A percentile compares a stretch with the other conserved stretches of the same genome.
These are phyloP conservation scores for Beauveria sp. DNA, from an alignment of 2,329 filamentous ascomycete genomes.

Conservation along the genomic window DNA sequence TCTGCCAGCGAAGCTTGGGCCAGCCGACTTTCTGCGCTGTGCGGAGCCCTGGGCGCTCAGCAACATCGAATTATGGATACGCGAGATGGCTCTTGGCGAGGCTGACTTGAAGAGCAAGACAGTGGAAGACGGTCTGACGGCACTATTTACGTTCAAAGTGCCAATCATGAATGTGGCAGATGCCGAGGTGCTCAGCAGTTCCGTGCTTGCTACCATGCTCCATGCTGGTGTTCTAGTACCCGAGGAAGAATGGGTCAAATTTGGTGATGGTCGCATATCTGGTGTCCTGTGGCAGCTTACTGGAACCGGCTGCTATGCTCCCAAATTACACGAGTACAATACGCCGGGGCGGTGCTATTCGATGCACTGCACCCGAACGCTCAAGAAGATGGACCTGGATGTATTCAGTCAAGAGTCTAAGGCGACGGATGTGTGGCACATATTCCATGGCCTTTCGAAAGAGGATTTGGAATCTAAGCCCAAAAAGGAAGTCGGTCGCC, in stretches of 20 bases:
- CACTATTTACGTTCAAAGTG: constrained; percentile 87
- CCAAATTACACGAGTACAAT: constrained; percentile 67
- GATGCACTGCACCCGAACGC: constrained; percentile 82
- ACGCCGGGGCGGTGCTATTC: constrained; percentile 80
- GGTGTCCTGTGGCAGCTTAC: constrained; percentile 93
- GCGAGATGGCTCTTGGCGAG: constrained; percentile 84
- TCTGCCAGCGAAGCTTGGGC: constrained; percentile 73
- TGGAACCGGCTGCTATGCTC: constrained; percentile 82
- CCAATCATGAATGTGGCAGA: constrained; percentile 98
- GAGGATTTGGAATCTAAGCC: constrained; percentile 63
- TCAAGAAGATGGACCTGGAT: constrained; percentile 89
- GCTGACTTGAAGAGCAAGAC: constrained; percentile 77
- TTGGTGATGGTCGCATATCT: constrained; percentile 70
- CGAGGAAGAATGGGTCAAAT: constrained; percentile 97
- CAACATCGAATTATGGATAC: constrained; percentile 78
- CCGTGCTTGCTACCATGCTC: constrained; percentile 75
- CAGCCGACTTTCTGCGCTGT: constrained; percentile 76
- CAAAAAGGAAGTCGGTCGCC: constrained; percentile 84
- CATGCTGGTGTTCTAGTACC: constrained; percentile 67
- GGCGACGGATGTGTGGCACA: constrained; percentile 72
- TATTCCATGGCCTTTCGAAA: constrained; percentile 77
- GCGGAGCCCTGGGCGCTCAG: constrained; percentile 89
- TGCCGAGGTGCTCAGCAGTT: constrained; percentile 75
- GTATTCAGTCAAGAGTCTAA: constrained; percentile 62
- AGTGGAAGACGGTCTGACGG: constrained; percentile 79